Conservation (phyloP, 1,139 yeast species). For the Spathaspora jeffriesii region DNA sequence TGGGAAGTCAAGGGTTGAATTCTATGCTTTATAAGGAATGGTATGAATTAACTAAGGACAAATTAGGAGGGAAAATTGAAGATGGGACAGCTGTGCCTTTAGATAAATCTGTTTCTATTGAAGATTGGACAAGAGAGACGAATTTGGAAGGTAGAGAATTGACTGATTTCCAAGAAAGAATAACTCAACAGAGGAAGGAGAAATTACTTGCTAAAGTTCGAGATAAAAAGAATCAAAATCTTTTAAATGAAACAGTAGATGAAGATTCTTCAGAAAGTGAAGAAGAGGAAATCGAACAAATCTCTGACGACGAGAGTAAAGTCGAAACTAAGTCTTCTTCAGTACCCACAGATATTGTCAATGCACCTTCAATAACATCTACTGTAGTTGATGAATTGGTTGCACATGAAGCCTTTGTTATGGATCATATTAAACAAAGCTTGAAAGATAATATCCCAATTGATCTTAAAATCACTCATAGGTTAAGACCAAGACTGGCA, state of each 20-base stretch:
- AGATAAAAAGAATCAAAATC: constrained; percentile 55
- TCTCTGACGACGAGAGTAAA: constrained; percentile 17
- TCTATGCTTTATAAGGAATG: constrained; percentile 55
- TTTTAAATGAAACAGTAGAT: constrained; percentile 44
- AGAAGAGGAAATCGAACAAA: constrained; percentile 20
- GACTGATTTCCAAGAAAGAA: constrained; percentile 42
- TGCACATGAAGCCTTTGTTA: constrained; percentile 42
- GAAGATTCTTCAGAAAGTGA: constrained; percentile 44
- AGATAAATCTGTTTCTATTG: constrained; percentile 34
- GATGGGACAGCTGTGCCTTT: constrained; percentile 63
- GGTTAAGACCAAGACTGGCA: constrained; percentile 61
- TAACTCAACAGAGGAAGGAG: constrained; percentile 45
- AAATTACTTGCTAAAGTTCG: constrained; percentile 53
- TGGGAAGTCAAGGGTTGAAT: constrained; percentile 18
- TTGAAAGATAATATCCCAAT: constrained; percentile 43
- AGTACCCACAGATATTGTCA: constrained; percentile 10
- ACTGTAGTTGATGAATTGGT: constrained; percentile 29
- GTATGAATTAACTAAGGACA: constrained; percentile 43
- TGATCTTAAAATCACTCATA: constrained; percentile 66
- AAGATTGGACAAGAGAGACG: constrained; percentile 46
- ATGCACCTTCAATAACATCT: neutral
- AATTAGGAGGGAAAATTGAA: constrained; percentile 40
- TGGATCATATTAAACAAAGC: constrained; percentile 38
- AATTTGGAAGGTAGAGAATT: constrained; percentile 52
- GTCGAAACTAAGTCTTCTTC: constrained; percentile 6